Conservation (phyloP, 1,284 basidiomycete genomes). For the Cutaneotrichosporon spelunceum region DNA sequence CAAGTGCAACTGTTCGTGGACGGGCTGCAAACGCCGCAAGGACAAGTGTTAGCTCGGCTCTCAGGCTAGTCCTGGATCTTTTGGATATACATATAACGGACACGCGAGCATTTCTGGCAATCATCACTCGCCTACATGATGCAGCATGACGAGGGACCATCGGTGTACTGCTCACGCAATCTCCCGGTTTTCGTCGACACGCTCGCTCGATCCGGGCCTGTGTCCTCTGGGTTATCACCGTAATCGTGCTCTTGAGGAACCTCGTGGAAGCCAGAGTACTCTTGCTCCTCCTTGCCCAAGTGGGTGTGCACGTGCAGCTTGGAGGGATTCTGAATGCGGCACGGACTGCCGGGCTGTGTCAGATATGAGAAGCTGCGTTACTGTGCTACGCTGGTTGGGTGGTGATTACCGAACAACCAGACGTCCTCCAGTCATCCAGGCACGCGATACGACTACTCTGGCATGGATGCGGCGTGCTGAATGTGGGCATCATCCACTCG, state of each 20-base stretch:
- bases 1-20: neutral
- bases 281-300: neutral
- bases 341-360: no score
- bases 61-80: no score
- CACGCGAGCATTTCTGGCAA: no score
- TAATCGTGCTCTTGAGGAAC: neutral
- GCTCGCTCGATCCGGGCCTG: neutral
- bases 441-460: no score
- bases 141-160: neutral
- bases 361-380: no score
- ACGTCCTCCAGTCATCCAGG: no score
- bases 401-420: no score
- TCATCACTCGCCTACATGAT: slow-evolving; percentile 1
- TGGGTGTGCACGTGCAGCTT: no score
- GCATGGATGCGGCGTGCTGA: no score
- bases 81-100: neutral
- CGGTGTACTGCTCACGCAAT: neutral
- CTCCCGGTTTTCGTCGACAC: neutral
- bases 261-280: neutral
- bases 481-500: no score
- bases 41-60: neutral
- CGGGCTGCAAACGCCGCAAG: neutral
- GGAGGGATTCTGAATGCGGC: no score
- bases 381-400: no score
- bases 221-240: neutral